Base-by-base conservation (phyloP, 345 rosid genomes). In the Linum lewisii region DNA sequence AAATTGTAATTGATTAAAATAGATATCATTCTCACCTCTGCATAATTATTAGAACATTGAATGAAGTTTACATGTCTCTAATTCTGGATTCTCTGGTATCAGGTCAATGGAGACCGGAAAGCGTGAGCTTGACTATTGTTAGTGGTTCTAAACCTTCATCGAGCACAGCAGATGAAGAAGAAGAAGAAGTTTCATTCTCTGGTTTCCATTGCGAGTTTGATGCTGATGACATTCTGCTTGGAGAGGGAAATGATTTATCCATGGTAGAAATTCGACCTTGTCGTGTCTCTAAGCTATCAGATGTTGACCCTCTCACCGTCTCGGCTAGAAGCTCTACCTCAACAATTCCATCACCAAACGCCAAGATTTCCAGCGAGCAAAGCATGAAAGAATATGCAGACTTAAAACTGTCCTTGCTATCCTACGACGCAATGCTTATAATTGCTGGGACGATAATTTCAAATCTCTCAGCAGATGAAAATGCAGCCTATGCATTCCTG, bases 81-180 rank as follows among this genome's bases (percentile, higher is more conserved):
- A 50, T 20, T 23, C 21, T 52, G 64, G n/a, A 18, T 37, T 69
- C 70, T 63, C 68, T 21, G 71, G 69, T 75, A 66, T 75, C 83
- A 92, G 95, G 98, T 62, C 98, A 82, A 67, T 92, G 96, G 98
- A 92, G 96, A 75, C 61, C 86, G 61, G 87, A 79, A 49, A 73
- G 82, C 47, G 73, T 73, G 54, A 77, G 70, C 69, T 60, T 84
- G 34, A 61, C 71, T 34, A 75, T 86, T 14, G 56, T 79, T 37
- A 36, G 64, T 69, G 66, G 69, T 58, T 50, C 19, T 14, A 65
- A 71, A 70, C 52, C 66, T 68, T 58, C 73, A 7, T 8, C 1
- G 8, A 73, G 10, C 45, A 38, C 68, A 63, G 75, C 49, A 66
- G 69, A 60, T 21, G 20, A 52, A 34, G 68, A 8, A 23, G 68